A percentile compares a stretch with the other conserved stretches of the same genome.
phyloP scores from a whole-genome alignment of 352 stramenopile species.

The Saprolegnia parasitica region DNA sequence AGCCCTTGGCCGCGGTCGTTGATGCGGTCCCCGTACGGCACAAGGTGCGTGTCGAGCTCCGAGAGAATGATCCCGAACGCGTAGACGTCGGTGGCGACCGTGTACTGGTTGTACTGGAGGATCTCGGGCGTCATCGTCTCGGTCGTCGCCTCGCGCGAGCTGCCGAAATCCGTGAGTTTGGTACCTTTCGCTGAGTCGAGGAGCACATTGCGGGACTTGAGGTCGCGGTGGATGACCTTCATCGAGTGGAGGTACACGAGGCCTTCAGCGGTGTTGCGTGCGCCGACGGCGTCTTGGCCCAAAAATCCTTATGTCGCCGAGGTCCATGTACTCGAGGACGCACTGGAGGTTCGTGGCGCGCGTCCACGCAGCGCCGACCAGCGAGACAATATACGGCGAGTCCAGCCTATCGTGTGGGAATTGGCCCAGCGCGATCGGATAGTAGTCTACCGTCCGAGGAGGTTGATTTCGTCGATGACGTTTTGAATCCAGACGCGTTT shows the following conservation, averaged over 20 bases:
- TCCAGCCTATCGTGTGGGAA: no score
- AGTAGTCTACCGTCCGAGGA: conserved; percentile 4
- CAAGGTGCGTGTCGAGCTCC: neutral
- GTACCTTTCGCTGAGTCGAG: conserved; percentile 19
- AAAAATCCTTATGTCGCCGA: conserved; percentile 21
- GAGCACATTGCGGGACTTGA: conserved; percentile 27
- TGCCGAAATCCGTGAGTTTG: conserved; percentile 25
- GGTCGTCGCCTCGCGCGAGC: conserved; percentile 7
- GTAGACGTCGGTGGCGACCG: conserved; percentile 23
- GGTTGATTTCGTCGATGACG: conserved; percentile 26
- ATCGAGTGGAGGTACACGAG: conserved; percentile 30
- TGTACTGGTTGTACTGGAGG: conserved; percentile 18
- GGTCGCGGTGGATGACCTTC: conserved; percentile 23
- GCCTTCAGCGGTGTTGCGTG: conserved; percentile 19
- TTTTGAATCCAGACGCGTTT: neutral
- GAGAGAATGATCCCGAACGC: conserved; percentile 18
- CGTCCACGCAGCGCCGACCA: conserved; percentile 17
- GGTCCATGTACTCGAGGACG: conserved; percentile 28
- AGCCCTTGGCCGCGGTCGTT: conserved; percentile 4
- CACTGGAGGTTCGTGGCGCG: conserved; percentile 1
- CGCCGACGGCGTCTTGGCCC: neutral
- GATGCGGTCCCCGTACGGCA: conserved; percentile 6
- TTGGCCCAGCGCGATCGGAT: no score
- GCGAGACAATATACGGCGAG: conserved; percentile 17
- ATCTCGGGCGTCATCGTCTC: conserved; percentile 29